Evolutionary conservation across 805 yeast species (phyloP).

Genomic region (Wickerhamiella australiensis): DNA sequence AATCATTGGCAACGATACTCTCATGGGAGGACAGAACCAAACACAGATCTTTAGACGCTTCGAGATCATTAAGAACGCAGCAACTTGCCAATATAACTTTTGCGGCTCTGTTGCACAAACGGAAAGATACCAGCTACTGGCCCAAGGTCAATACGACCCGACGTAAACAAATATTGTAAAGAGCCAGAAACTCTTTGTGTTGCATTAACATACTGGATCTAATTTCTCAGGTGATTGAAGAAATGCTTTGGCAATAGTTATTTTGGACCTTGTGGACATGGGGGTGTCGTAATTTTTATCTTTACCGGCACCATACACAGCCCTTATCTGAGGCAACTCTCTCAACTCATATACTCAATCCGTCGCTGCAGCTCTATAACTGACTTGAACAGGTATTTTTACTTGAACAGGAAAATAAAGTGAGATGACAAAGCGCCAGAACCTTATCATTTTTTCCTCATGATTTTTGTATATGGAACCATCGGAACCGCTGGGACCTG

Average conservation of each 20-base stretch:
- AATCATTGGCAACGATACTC: too few species aligned
- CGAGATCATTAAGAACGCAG: not conserved
- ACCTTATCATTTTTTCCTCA: too few species aligned
- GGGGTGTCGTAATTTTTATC: not conserved
- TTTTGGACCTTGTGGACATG: not conserved
- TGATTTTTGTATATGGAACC: too few species aligned
- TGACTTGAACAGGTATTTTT: too few species aligned
- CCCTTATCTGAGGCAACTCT: not conserved
- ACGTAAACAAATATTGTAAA: not conserved
- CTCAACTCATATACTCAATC: too few species aligned
- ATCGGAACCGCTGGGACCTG: too few species aligned
- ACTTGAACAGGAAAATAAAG: too few species aligned
- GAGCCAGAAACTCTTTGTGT: not conserved
- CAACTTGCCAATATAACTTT: not conserved
- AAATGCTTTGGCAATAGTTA: too few species aligned
- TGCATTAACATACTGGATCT: too few species aligned
- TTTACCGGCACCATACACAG: not conserved
- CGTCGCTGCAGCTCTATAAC: too few species aligned
- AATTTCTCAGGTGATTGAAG: too few species aligned
- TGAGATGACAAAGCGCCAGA: too few species aligned
- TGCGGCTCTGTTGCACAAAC: not conserved
- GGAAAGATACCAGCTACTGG: not conserved
- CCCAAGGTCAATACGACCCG: not conserved
- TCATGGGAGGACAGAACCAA: not conserved
- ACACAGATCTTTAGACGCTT: not conserved